Evolutionary conservation across 495 filamentous ascomycete genomes (phyloP).

Genomic region (Durotheca rogersii): DNA sequence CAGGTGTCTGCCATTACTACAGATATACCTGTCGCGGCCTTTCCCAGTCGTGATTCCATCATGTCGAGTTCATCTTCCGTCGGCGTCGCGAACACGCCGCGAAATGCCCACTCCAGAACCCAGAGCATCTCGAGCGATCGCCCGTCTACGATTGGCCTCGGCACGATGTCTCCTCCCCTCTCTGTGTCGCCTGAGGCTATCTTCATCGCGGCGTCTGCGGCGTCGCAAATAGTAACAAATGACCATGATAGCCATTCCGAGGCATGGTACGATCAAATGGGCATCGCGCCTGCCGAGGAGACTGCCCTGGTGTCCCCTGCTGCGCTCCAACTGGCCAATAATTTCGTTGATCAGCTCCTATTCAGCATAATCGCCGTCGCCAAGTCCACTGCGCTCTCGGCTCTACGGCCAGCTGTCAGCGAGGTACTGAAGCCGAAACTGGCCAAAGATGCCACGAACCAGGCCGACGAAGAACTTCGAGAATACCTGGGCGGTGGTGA

Average conservation of each 20-base stretch:
- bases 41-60: constrained; percentile 38
- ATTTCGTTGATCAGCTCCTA: constrained; percentile 90
- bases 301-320: constrained; percentile 72
- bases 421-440: constrained; percentile 88
- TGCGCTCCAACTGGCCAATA: constrained; percentile 80
- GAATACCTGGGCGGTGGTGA: constrained; percentile 83
- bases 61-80: constrained; percentile 44
- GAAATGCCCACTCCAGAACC: constrained; percentile 44
- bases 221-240: constrained; percentile 86
- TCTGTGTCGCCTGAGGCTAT: constrained; percentile 75
- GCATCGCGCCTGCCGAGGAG: constrained; percentile 61
- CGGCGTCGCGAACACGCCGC: constrained; percentile 39
- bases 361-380: constrained; percentile 81
- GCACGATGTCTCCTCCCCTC: constrained; percentile 60
- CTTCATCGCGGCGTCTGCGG: constrained; percentile 87
- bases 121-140: constrained; percentile 59
- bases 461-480: constrained; percentile 85
- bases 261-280: constrained; percentile 62
- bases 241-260: constrained; percentile 76
- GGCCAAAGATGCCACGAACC: constrained; percentile 80
- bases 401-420: constrained; percentile 77
- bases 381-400: constrained; percentile 75
- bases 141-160: constrained; percentile 49
- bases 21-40: constrained; percentile 30
- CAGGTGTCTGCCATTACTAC: constrained; percentile 32